phyloP scores from a whole-genome alignment of 768 basidiomycete species.

The Mycena kentingensis region DNA sequence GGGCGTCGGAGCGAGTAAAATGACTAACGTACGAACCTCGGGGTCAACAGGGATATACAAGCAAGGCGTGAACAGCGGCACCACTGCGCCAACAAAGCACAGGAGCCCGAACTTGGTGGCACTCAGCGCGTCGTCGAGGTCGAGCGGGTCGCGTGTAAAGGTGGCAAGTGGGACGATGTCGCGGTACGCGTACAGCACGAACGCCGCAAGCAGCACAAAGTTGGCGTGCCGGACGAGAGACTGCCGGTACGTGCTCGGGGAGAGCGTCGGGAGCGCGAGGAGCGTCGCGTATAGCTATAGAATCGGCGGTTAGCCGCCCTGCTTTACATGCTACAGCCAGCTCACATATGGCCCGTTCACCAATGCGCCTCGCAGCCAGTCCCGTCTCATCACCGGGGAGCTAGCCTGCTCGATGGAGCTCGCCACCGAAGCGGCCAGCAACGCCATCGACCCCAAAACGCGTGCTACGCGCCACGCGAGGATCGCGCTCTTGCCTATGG shows the following conservation, averaged over 20 bases:
- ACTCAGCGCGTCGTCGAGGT: constrained; percentile 44
- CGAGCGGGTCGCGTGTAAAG: constrained; percentile 42
- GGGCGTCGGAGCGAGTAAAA: not conserved
- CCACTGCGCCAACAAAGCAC: constrained; percentile 41
- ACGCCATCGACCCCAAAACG: not conserved
- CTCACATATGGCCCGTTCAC: not conserved
- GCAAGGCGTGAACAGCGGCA: constrained; percentile 57
- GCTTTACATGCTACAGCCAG: not conserved
- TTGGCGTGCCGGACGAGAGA: constrained; percentile 29
- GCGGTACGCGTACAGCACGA: constrained; percentile 52
- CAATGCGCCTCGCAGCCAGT: not conserved
- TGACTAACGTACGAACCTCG: constrained; percentile 34
- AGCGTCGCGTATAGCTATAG: constrained; percentile 8
- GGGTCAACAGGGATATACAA: constrained; percentile 56
- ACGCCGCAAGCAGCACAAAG: constrained; percentile 33
- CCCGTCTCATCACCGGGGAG: not conserved
- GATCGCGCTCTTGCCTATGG: not conserved
- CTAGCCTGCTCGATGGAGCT: not conserved
- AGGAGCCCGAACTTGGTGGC: constrained; percentile 55
- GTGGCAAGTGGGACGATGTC: constrained; percentile 62
- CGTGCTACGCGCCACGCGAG: not conserved
- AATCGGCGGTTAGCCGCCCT: not conserved
- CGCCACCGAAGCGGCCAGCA: not conserved
- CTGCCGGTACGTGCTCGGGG: not conserved
- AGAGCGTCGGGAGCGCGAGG: constrained; percentile 1